Conservation (phyloP, 2,329 filamentous ascomycete genomes). For the Colletotrichum gigasporum region DNA sequence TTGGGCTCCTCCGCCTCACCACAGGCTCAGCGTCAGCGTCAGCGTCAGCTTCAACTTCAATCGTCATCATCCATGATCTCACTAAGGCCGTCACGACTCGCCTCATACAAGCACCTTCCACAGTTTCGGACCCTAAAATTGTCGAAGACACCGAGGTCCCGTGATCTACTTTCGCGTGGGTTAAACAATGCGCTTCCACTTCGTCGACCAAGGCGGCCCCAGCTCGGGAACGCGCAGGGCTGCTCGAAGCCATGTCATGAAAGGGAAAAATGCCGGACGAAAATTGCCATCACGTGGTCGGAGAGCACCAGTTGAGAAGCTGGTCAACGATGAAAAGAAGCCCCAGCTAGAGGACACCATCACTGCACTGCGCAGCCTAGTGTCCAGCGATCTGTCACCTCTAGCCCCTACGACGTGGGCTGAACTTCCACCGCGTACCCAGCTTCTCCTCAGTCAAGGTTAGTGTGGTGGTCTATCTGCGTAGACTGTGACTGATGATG, state of each 20-base stretch:
- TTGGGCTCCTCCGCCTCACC: too few species aligned
- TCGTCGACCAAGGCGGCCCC: background rate
- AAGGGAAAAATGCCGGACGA: background rate
- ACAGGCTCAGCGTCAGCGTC: too few species aligned
- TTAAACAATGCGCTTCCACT: background rate
- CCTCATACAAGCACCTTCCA: too few species aligned
- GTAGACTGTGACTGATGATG: too few species aligned
- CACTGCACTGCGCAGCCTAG: background rate
- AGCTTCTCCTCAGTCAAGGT: background rate
- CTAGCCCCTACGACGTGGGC: background rate
- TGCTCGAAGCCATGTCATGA: background rate
- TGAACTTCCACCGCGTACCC: background rate
- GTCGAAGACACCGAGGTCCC: too few species aligned
- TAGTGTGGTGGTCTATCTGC: background rate
- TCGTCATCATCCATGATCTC: too few species aligned
- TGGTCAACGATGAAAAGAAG: too few species aligned
- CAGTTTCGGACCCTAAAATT: too few species aligned
- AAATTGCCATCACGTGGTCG: background rate
- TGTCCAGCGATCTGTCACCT: background rate
- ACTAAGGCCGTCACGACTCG: too few species aligned
- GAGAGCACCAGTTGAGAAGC: background rate
- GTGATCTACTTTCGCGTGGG: too few species aligned
- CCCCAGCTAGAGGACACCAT: background rate
- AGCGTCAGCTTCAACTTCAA: too few species aligned
- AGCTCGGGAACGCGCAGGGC: background rate